Conservation (phyloP, 139 green algal genomes). For the Picochlorum sp. region DNA sequence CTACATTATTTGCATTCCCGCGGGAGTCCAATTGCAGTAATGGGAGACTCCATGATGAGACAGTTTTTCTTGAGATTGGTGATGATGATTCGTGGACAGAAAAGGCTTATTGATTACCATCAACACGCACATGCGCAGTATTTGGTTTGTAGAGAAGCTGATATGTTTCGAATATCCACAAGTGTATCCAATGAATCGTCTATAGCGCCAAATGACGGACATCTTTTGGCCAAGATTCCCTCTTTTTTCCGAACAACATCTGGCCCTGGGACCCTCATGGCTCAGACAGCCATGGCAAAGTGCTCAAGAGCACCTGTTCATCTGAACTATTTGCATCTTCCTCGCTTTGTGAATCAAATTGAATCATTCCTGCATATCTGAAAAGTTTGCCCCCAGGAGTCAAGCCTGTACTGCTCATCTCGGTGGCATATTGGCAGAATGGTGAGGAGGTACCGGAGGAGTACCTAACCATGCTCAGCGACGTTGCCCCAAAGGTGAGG, state of each 20-base stretch:
- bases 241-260: slow-evolving; percentile 10
- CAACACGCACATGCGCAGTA: slow-evolving; percentile 16
- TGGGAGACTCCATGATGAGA: slow-evolving; percentile 22
- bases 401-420: slow-evolving; percentile 7
- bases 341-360: slow-evolving; percentile 9
- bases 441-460: neutral
- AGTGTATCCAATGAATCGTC: neutral
- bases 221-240: slow-evolving; percentile 11
- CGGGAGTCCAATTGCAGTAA: slow-evolving; percentile 6
- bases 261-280: slow-evolving; percentile 2
- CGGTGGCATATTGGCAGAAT: slow-evolving; percentile 10
- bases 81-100: slow-evolving; percentile 17
- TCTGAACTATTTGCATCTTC: slow-evolving; percentile 15
- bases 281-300: neutral
- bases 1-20: slow-evolving; percentile 11
- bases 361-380: slow-evolving; percentile 7
- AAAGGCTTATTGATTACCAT: slow-evolving; percentile 12
- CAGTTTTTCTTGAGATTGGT: slow-evolving; percentile 19
- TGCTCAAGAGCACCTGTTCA: slow-evolving; percentile 3
- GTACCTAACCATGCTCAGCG: neutral
- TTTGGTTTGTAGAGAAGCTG: slow-evolving; percentile 12
- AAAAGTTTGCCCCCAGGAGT: neutral
- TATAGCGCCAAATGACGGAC: neutral
- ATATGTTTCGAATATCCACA: slow-evolving; percentile 17
- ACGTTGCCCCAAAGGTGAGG: neutral